Evolutionary conservation across 305 asterid genomes (phyloP).

Genomic region (Solanum hybrid): DNA sequence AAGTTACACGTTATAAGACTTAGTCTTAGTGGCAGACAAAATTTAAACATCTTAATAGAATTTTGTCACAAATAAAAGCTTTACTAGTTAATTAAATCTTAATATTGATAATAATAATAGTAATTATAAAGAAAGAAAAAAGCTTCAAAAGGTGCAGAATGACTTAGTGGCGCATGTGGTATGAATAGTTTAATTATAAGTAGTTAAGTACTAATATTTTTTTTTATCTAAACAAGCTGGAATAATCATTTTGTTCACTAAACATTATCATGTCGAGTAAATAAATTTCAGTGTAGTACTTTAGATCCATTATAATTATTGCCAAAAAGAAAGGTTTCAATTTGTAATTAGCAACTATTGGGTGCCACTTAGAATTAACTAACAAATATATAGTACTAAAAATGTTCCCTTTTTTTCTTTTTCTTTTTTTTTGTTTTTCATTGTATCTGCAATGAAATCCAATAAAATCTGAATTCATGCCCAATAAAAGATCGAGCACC

Average conservation of each 20-base stretch:
- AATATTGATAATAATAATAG: background rate
- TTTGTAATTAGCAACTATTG: conserved; percentile 8
- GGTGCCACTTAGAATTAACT: background rate
- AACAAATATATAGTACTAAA: conserved; percentile 14
- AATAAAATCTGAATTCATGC: background rate
- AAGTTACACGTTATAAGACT: background rate
- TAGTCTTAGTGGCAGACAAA: conserved; percentile 1
- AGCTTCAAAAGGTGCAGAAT: background rate
- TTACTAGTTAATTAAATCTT: background rate
- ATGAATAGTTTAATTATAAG: conserved; percentile 4
- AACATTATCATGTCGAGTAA: conserved; percentile 21
- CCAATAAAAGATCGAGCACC: too few relatives aligned
- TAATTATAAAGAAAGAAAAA: background rate
- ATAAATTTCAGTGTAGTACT: conserved; percentile 11
- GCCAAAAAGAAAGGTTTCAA: conserved; percentile 11
- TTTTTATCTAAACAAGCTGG: conserved; percentile 19
- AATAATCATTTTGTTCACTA: conserved; percentile 25
- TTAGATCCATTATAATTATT: conserved; percentile 25
- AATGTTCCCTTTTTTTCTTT: background rate
- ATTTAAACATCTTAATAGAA: background rate
- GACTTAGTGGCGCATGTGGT: background rate
- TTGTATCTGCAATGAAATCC: background rate
- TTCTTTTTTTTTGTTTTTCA: background rate
- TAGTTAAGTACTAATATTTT: background rate
- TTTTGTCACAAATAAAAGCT: background rate